phyloP scores from a whole-genome alignment of 805 yeast species.

The Metschnikowia koreensis region DNA sequence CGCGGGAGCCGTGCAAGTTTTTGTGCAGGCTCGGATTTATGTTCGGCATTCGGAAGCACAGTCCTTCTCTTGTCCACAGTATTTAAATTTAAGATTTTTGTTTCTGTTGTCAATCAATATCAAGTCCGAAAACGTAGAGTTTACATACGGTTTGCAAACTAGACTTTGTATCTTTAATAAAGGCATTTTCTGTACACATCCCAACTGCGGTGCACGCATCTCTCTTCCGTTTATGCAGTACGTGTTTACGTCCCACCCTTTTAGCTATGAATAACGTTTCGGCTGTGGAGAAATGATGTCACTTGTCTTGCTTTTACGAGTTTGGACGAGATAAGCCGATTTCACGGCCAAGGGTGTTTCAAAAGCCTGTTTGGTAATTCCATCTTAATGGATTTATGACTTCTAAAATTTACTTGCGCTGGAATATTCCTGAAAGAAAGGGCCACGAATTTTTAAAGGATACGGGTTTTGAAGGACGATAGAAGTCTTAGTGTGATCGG shows the following conservation, averaged over 20 bases:
- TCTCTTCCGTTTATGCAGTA: background rate
- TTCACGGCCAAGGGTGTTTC: background rate
- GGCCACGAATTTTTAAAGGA: too few relatives aligned
- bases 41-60: background rate
- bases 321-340: background rate
- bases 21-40: background rate
- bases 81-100: too few relatives aligned
- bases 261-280: background rate
- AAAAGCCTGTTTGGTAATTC: background rate
- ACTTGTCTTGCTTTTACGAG: background rate
- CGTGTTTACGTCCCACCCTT: background rate
- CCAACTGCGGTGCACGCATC: too few relatives aligned
- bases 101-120: background rate
- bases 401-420: too few relatives aligned
- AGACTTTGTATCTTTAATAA: too few relatives aligned
- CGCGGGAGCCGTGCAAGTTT: background rate
- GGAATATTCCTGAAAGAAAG: too few relatives aligned
- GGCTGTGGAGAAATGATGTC: background rate
- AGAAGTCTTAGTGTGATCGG: background rate
- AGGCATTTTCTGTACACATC: too few relatives aligned
- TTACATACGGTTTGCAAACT: too few relatives aligned
- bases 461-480: background rate
- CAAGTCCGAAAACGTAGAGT: too few relatives aligned
- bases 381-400: too few relatives aligned
- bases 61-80: background rate